Evolutionary conservation across 2,329 filamentous ascomycete species (phyloP).

Genomic region (Xylariaceae sp.): DNA sequence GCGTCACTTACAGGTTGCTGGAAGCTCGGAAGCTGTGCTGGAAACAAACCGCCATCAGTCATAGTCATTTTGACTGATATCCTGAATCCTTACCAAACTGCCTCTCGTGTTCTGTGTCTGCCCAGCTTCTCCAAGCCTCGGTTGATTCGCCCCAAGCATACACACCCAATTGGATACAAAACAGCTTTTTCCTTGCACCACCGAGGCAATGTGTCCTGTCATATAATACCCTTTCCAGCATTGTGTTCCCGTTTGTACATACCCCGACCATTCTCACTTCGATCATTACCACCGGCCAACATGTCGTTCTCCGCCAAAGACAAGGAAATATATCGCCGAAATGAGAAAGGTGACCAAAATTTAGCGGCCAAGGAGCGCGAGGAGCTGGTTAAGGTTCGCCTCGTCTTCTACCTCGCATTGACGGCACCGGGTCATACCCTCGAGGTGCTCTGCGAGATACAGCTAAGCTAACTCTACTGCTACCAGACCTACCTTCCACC

Average conservation of each 20-base stretch:
- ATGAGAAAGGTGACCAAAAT: slow-evolving; percentile 38
- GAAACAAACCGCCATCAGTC: too few species aligned
- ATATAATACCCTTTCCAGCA: slow-evolving; percentile 2
- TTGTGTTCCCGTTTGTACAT: not conserved
- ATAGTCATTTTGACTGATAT: slow-evolving; percentile 5
- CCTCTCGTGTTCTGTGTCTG: too few species aligned
- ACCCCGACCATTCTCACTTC: too few species aligned
- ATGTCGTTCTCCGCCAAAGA: slow-evolving; percentile 36
- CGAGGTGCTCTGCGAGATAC: not conserved
- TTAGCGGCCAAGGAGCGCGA: slow-evolving; percentile 40
- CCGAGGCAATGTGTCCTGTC: slow-evolving; percentile 5
- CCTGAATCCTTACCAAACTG: not conserved
- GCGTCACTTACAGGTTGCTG: slow-evolving; percentile 6
- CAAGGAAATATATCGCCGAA: slow-evolving; percentile 39
- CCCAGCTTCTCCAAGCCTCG: not conserved
- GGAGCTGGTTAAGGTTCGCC: slow-evolving; percentile 39
- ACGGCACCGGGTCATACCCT: not conserved
- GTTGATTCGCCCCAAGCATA: slow-evolving; percentile 2
- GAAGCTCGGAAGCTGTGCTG: too few species aligned
- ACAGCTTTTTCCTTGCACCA: not conserved
- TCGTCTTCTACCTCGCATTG: not conserved
- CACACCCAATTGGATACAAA: not conserved
- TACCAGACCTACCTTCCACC: slow-evolving; percentile 27
- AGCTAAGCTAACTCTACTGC: slow-evolving; percentile 4
- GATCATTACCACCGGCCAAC: slow-evolving; percentile 1